Conservation (phyloP, 306 rosid genomes). For the Rosa multiflora region DNA sequence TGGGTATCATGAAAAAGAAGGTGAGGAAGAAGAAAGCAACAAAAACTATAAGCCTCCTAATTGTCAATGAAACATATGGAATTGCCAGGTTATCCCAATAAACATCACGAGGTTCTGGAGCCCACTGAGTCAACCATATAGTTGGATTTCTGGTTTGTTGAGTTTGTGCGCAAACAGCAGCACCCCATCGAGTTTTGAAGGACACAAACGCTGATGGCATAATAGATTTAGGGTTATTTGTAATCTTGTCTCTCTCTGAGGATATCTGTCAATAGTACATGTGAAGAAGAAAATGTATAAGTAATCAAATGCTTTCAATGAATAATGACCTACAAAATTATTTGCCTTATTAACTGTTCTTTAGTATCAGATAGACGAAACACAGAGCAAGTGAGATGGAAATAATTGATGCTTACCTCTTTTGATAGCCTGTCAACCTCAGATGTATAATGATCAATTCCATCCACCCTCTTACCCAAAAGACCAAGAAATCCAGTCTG, state of each 20-base stretch:
- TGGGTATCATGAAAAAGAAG: conserved; percentile 97
- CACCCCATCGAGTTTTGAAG: conserved; percentile 88
- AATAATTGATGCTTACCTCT: conserved; percentile 54
- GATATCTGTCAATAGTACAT: conserved; percentile 54
- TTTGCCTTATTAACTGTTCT: not conserved
- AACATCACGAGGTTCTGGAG: conserved; percentile 94
- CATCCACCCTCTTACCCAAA: conserved; percentile 70
- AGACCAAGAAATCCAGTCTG: conserved; percentile 97
- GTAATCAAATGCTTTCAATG: not conserved
- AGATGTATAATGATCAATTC: conserved; percentile 61
- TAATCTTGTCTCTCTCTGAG: conserved; percentile 58
- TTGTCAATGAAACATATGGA: conserved; percentile 86
- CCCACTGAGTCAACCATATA: conserved; percentile 94
- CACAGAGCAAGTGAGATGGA: not conserved
- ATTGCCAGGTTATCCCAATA: conserved; percentile 94
- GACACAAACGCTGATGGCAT: conserved; percentile 97
- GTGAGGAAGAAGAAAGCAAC: conserved; percentile 97
- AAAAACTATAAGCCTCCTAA: conserved; percentile 78
- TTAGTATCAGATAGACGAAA: not conserved
- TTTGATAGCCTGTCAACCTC: conserved; percentile 53
- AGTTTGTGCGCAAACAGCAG: conserved; percentile 97
- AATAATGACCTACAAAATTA: not conserved
- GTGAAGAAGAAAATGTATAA: conserved; percentile 11
- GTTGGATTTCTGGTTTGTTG: conserved; percentile 91
- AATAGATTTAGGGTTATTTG: conserved; percentile 50